Base-by-base conservation (phyloP, 352 stramenopile genomes). In the Phytophthora sp. region DNA sequence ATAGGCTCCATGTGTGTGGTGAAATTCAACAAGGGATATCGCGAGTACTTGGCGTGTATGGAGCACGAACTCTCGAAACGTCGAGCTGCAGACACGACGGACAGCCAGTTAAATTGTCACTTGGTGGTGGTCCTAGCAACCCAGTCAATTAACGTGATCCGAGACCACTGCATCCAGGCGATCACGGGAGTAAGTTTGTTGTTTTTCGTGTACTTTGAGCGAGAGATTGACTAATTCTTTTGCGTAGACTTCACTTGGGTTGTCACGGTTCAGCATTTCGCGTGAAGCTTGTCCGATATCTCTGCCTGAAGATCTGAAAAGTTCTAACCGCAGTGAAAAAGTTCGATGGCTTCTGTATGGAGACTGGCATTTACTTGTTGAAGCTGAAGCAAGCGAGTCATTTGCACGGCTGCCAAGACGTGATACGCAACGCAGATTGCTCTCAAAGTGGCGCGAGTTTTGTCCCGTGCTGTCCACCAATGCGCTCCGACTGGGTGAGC, bases 391-490 rank as follows among this genome's bases (percentile, higher is more conserved):
- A 42, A 59, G 9, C 8, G 55, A 69, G 24, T 46, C 52, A 2
- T 52, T 66, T 35, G 8, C 42, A 33, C 39, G 45, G 35, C 27
- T 88, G 42, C 67, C 69, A 49, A 52, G 42, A 56, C 69, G 65
- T 35, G 60, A 76, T 50, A 12, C 56, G 21, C 54, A 64, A 31
- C 51, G 46, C 4, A 36, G 68, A 57, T 8, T 61, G 15, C 54
- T 93, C 2, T 88, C 82, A 1, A 80, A 69, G 0, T 93, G 84
- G 84, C 72, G 68, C 8, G 73, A 90, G 38, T 93, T 87, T 63
- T 93, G 84, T 42, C 62, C 81, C 9, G 84, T 91, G 2, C 55
- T 69, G 13, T 87, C 45, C 11, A 57, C 55, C 12, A 59, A 63
- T 0, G 58, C 52, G 4, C 50, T 86, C 2, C 50, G 70, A 9